These are phyloP conservation scores for Boletus hoseneyae DNA, from an alignment of 1,284 basidiomycete genomes.

Conservation along the genomic window DNA sequence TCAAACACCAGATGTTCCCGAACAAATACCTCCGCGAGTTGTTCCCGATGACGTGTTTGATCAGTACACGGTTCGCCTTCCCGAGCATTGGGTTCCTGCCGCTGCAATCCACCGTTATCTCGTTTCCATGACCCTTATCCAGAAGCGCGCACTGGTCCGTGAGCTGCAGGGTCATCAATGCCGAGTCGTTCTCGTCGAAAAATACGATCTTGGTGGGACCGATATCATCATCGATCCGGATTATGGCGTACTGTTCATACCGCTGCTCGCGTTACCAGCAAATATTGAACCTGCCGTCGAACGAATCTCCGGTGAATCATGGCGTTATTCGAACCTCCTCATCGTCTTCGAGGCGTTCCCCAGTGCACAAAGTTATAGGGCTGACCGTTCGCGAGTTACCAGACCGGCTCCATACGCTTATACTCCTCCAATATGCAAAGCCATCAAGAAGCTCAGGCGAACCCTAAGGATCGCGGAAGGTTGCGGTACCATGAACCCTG, in stretches of 20 bases:
- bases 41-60: slow-evolving; percentile 47
- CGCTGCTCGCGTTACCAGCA: slow-evolving; percentile 56
- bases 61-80: slow-evolving; percentile 46
- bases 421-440: slow-evolving; percentile 61
- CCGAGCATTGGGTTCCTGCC: slow-evolving; percentile 34
- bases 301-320: slow-evolving; percentile 43
- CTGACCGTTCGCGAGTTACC: slow-evolving; percentile 14
- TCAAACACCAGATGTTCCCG: slow-evolving; percentile 8
- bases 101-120: slow-evolving; percentile 57
- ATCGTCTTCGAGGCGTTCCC: slow-evolving; percentile 67
- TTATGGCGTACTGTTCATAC: slow-evolving; percentile 52
- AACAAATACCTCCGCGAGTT: slow-evolving; percentile 18
- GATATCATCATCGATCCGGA: slow-evolving; percentile 59
- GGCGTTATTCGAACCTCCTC: slow-evolving; percentile 53
- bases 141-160: slow-evolving; percentile 57
- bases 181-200: slow-evolving; percentile 56
- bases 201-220: slow-evolving; percentile 49
- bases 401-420: slow-evolving; percentile 40
- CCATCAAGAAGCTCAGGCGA: slow-evolving; percentile 59
- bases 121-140: slow-evolving; percentile 62
- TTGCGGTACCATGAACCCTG: slow-evolving; percentile 43
- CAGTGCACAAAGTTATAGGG: slow-evolving; percentile 34
- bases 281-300: slow-evolving; percentile 41
- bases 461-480: slow-evolving; percentile 59
- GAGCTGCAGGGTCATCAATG: slow-evolving; percentile 43